Evolutionary conservation across 176 grass and related monocot species (phyloP), one percentile per base, ranked within the genome.

Genomic region (Canna indica): DNA sequence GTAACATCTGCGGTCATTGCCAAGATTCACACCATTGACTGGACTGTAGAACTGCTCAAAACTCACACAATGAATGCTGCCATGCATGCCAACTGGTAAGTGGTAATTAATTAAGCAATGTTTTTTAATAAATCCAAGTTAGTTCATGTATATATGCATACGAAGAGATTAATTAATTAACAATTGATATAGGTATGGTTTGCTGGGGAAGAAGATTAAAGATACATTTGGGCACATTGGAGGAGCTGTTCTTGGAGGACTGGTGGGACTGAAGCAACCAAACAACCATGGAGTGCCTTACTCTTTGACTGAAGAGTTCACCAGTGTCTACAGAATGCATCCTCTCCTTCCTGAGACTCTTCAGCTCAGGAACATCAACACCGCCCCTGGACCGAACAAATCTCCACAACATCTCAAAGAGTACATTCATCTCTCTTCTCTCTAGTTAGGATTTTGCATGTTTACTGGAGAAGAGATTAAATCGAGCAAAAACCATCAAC

Each of bases 11-110:
- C 81, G 39, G 81, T 88, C 30, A 81, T 88, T 60, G 85, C 85
- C 69, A 88, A 88, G 61, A 66, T 88, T 60, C 81, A 88, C 81
- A 88, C 85, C 68, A 88, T 88, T 71, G 85, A 88, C 56, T 88
- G 85, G 85, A 88, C 85, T 25, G 81, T 88, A 0, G 78, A 81
- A 65, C 85, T 88, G 50, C 81, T 88, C 26, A 88, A 88, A 64
- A 88, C 85, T 35, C 73, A 81, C 47, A 88, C 78, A 27, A 5
- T 88, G 81, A 78, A 74, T 46, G 53, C 65, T 3, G 81, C 17
- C 68, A 83, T 83, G 85, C 85, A 73, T 6, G 34, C 63, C 73
- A 87, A 87, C 68, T 87, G 85, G 85, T 87, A 65, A 44, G 35
- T 11, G 3, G n/a, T n/a, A n/a, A 50, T 50, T 3, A 18, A 5